Evolutionary conservation across 176 grass and related monocot genomes (phyloP).

Genomic region (Triticum timopheevii): DNA sequence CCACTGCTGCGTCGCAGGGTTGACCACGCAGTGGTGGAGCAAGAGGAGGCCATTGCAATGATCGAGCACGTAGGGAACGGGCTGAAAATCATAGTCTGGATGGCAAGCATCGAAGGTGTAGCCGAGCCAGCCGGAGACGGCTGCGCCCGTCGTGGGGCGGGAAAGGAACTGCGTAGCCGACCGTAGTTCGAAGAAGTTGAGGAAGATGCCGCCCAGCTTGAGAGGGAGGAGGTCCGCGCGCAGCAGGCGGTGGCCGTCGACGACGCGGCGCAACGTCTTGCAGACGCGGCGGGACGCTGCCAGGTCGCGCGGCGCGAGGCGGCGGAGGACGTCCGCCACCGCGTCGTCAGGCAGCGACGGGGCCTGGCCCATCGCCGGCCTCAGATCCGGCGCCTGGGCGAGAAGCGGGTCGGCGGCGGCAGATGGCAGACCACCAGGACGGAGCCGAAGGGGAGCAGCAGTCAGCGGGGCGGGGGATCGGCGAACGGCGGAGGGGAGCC

Average conservation of each 20-base stretch:
- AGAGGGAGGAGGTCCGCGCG: conserved; percentile 12
- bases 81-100: neutral
- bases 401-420: neutral
- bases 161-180: neutral
- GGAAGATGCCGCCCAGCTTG: neutral
- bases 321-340: neutral
- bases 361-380: neutral
- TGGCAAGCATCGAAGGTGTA: neutral
- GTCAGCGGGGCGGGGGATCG: no score
- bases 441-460: neutral
- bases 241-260: neutral
- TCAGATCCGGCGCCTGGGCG: neutral
- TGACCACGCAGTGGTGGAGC: neutral
- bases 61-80: neutral
- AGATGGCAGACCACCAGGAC: neutral
- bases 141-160: neutral
- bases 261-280: neutral
- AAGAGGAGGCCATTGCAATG: conserved; percentile 9
- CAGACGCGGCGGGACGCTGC: neutral
- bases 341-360: neutral
- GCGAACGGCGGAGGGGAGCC: no score
- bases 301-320: neutral
- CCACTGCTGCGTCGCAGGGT: neutral
- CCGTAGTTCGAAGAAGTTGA: neutral
- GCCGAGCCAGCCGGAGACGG: neutral